These are phyloP conservation scores for Vachellia collinsii DNA, from an alignment of 306 rosid species.

Conservation along the genomic window DNA sequence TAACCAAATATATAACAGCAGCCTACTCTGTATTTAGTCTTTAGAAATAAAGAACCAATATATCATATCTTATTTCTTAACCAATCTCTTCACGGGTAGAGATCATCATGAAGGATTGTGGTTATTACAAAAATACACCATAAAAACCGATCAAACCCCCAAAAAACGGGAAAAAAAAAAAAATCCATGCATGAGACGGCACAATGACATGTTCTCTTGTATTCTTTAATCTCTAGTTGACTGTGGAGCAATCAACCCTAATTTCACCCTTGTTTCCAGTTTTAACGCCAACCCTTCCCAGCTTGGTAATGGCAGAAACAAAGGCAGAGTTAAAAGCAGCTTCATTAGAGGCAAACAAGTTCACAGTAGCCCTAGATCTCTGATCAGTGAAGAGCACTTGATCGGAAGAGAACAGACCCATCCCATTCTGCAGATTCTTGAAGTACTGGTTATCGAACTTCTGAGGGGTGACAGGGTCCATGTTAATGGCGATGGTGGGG, in stretches of 20 bases:
- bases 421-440: constrained; percentile 83
- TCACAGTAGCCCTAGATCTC: constrained; percentile 68
- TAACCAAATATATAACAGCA: no score
- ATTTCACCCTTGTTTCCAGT: constrained; percentile 76
- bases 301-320: constrained; percentile 69
- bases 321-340: constrained; percentile 62
- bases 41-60: neutral
- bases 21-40: neutral
- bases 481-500: constrained; percentile 63
- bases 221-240: constrained; percentile 34
- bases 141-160: neutral
- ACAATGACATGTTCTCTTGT: neutral
- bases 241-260: constrained; percentile 58
- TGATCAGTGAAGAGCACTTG: constrained; percentile 63
- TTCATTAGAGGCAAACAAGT: constrained; percentile 65
- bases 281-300: constrained; percentile 76
- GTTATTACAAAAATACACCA: neutral
- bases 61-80: neutral
- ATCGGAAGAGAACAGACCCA: constrained; percentile 80
- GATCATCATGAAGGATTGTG: neutral
- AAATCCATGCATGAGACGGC: no score
- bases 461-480: constrained; percentile 73
- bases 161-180: neutral
- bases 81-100: neutral
- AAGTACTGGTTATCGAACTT: constrained; percentile 75